A percentile compares a stretch with the other conserved stretches of the same genome.
Conservation (phyloP, 1,284 basidiomycete genomes). For the Ustilago trichophora region DNA sequence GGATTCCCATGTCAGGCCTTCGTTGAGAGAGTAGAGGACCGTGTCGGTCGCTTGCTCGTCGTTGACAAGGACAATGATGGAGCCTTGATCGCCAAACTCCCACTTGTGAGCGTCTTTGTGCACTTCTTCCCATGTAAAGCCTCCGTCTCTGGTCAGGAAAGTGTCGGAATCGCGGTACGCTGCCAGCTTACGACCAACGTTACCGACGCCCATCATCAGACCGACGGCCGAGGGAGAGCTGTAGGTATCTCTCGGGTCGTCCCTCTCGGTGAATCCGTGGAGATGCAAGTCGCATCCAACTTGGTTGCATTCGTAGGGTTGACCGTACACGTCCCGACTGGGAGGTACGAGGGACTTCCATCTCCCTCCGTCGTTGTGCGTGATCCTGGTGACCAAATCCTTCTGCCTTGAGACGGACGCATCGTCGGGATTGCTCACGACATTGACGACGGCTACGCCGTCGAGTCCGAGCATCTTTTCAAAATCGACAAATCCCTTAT, state of each 20-base stretch:
- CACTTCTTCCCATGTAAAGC: constrained; percentile 97
- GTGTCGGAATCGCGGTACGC: constrained; percentile 89
- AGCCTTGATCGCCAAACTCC: constrained; percentile 97
- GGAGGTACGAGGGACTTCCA: constrained; percentile 88
- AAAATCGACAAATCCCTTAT: constrained; percentile 90
- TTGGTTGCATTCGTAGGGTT: constrained; percentile 76
- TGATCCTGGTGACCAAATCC: constrained; percentile 84
- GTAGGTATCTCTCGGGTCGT: constrained; percentile 87
- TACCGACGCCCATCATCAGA: constrained; percentile 95
- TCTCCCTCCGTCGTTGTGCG: constrained; percentile 93
- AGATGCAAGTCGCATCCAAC: constrained; percentile 87
- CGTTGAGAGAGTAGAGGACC: constrained; percentile 86
- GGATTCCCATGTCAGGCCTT: constrained; percentile 86
- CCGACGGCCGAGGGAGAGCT: constrained; percentile 91
- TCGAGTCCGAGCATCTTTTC: constrained; percentile 97
- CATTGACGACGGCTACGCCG: constrained; percentile 91
- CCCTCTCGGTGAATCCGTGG: constrained; percentile 93
- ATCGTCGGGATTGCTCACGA: constrained; percentile 83
- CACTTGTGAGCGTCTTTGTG: constrained; percentile 97
- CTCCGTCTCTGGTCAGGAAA: constrained; percentile 93
- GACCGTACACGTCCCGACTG: constrained; percentile 77
- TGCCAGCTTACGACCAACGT: constrained; percentile 84
- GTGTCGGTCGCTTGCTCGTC: constrained; percentile 92
- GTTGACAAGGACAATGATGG: constrained; percentile 89
- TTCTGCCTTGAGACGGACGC: constrained; percentile 80